A percentile compares a stretch with the other conserved stretches of the same genome.
Conservation (phyloP, 106 monocot genomes). For the Dioscorea alata region DNA sequence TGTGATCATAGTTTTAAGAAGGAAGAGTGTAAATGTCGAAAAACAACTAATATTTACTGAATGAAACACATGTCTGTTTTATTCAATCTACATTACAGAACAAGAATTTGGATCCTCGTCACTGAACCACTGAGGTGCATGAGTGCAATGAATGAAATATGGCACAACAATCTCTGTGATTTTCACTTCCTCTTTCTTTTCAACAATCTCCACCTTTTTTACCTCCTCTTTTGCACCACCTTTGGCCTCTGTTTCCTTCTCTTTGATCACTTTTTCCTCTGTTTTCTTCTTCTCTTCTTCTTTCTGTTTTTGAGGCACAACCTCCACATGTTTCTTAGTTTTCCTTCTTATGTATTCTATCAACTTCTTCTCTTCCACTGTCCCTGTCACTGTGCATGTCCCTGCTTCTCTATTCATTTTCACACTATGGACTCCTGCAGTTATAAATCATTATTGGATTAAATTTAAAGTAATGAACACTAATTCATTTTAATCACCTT, state of each 20-base stretch:
- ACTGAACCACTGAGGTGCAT: slow-evolving; percentile 49
- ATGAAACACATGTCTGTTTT: not conserved
- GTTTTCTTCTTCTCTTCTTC: slow-evolving; percentile 15
- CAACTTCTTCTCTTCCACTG: slow-evolving; percentile 33
- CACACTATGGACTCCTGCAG: slow-evolving; percentile 40
- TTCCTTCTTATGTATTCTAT: slow-evolving; percentile 35
- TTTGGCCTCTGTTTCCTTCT: slow-evolving; percentile 14
- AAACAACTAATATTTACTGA: too few species aligned
- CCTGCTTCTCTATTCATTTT: slow-evolving; percentile 29
- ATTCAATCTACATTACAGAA: slow-evolving; percentile 20
- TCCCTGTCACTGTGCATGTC: slow-evolving; percentile 43
- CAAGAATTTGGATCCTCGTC: slow-evolving; percentile 59
- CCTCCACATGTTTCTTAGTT: slow-evolving; percentile 32
- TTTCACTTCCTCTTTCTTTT: slow-evolving; percentile 9
- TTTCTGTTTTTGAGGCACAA: slow-evolving; percentile 25
- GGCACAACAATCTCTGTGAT: slow-evolving; percentile 18
- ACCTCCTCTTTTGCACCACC: slow-evolving; percentile 5
- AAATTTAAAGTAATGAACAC: not conserved
- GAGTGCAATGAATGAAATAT: slow-evolving; percentile 30
- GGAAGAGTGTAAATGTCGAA: too few species aligned
- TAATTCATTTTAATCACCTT: slow-evolving; percentile 30
- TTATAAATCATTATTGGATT: not conserved
- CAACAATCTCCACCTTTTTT: slow-evolving; percentile 1
- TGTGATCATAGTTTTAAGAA: too few species aligned
- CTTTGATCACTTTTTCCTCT: slow-evolving; percentile 7